Percentiles rank a stretch among this genome's conserved stretches.
Conservation (phyloP, 768 basidiomycete species). For the Suillus occidentalis region DNA sequence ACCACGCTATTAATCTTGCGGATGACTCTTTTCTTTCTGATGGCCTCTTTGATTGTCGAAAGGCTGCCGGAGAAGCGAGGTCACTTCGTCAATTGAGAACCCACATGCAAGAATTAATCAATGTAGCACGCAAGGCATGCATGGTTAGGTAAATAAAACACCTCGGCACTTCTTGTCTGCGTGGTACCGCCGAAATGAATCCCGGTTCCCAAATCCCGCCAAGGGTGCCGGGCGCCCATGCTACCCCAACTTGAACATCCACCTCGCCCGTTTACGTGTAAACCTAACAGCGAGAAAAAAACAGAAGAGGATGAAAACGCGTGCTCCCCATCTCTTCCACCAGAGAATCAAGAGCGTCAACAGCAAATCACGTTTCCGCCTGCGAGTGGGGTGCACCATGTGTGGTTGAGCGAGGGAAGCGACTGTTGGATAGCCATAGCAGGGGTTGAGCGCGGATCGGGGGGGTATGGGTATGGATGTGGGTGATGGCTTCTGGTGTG, state of each 20-base stretch:
- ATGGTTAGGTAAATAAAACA: not conserved
- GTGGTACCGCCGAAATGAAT: not conserved
- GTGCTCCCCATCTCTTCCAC: conserved; percentile 63
- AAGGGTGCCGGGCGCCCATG: too few relatives aligned
- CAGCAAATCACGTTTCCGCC: conserved; percentile 66
- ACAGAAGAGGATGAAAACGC: conserved; percentile 38
- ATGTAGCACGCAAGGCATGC: not conserved
- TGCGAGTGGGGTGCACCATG: conserved; percentile 57
- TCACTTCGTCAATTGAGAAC: not conserved
- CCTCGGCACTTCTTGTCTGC: not conserved
- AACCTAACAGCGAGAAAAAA: conserved; percentile 31
- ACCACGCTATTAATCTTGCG: conserved; percentile 8
- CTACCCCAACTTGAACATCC: conserved; percentile 6
- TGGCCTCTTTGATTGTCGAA: not conserved
- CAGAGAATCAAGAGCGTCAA: conserved; percentile 62
- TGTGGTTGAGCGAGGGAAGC: conserved; percentile 32
- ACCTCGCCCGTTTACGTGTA: conserved; percentile 18
- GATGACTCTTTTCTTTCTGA: too few relatives aligned
- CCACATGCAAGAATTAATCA: not conserved
- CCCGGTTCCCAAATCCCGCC: not conserved
- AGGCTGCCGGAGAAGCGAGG: not conserved
- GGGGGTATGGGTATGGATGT: conserved; percentile 47
- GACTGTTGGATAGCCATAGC: conserved; percentile 67
- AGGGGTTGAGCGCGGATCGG: conserved; percentile 67
- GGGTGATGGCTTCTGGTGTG: conserved; percentile 13